Percentiles rank a stretch among this genome's conserved stretches.
Evolutionary conservation across 495 filamentous ascomycete genomes (phyloP).

Genomic region (Astrothelium subdiscretum): DNA sequence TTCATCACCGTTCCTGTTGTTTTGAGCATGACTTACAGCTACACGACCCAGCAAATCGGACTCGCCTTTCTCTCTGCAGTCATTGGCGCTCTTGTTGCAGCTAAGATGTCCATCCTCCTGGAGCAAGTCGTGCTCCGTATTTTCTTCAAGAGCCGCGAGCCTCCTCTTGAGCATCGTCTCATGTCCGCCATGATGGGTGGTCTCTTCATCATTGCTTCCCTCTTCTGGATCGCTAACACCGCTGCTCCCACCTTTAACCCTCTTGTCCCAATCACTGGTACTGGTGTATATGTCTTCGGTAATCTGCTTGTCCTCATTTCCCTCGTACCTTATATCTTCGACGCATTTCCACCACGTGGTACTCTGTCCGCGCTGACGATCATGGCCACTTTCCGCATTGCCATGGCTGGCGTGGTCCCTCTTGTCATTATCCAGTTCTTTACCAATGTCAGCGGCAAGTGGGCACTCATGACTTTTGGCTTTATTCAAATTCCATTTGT

Average conservation of each 20-base stretch:
- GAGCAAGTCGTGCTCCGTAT: slow-evolving; percentile 15
- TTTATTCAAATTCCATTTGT: slow-evolving; percentile 20
- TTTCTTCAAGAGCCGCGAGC: slow-evolving; percentile 6
- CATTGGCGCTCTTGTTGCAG: slow-evolving; percentile 14
- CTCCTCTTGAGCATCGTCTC: slow-evolving; percentile 19
- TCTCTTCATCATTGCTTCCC: slow-evolving; percentile 6
- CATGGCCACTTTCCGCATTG: slow-evolving; percentile 15
- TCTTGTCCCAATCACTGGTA: slow-evolving; percentile 19
- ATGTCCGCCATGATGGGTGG: slow-evolving; percentile 18
- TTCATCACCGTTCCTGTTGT: slow-evolving; percentile 35
- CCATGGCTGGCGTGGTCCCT: slow-evolving; percentile 17
- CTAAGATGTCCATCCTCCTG: slow-evolving; percentile 12
- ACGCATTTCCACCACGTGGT: slow-evolving; percentile 27
- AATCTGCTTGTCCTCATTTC: slow-evolving; percentile 25
- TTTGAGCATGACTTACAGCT: slow-evolving; percentile 25
- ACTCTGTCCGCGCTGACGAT: slow-evolving; percentile 22
- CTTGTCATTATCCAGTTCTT: slow-evolving; percentile 16
- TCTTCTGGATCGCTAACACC: slow-evolving; percentile 27
- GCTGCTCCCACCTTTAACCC: slow-evolving; percentile 17
- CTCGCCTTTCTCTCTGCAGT: slow-evolving; percentile 27
- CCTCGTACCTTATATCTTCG: slow-evolving; percentile 32
- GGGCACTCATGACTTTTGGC: slow-evolving; percentile 21
- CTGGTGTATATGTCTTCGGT: slow-evolving; percentile 21
- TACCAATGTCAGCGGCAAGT: slow-evolving; percentile 18
- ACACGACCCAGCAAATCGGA: slow-evolving; percentile 25